Evolutionary conservation across 371 early-diverging fungal species (phyloP), one percentile per base, ranked within the genome.

Genomic region (Cokeromyces recurvatus): DNA sequence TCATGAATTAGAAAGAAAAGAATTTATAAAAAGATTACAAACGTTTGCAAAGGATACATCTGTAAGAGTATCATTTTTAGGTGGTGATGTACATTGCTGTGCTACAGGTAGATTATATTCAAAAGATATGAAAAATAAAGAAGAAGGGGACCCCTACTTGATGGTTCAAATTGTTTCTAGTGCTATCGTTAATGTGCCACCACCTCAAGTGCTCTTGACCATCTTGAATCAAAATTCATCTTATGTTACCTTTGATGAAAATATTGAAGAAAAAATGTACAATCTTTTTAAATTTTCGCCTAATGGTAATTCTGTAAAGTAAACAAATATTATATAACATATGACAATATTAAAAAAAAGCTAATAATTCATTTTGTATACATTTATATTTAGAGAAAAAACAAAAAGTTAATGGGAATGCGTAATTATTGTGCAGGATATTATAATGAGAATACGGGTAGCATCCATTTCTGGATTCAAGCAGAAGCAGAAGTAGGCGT

Each of bases 81-180:
- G 83, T 4, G 94, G 92, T 29, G 94, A 93, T 59, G 70, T 70
- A 3, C 94, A 94, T 56, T 89, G 88, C 51, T 78, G 83, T 42
- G 91, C 85, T 10, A 76, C 82, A 16, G 89, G 90, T 1, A 67
- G 76, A 22, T 72, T 86, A 53, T 68, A 57, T 16, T 63, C 66
- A 6, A 68, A 66, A 38, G 62, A 68, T 24, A 69, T 77, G 38
- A 64, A 72, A 32, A 63, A 68, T 0, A 66, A 55, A 24, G 68
- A 74, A 39, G 79, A 77, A 52, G 69, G 71, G 14, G 90, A 90
- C 56, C 79, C 74, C 17, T 77, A 77, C 25, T 56, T 85, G 23
- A 90, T 90, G 88, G 72, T 78, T 31, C 88, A 90, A 53, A 74
- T 90, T 25, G 70, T 87, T 31, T 86, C 87, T 3, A 86, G 87